Base-by-base conservation (phyloP, 2,329 filamentous ascomycete genomes). In the Fusarium sp. region DNA sequence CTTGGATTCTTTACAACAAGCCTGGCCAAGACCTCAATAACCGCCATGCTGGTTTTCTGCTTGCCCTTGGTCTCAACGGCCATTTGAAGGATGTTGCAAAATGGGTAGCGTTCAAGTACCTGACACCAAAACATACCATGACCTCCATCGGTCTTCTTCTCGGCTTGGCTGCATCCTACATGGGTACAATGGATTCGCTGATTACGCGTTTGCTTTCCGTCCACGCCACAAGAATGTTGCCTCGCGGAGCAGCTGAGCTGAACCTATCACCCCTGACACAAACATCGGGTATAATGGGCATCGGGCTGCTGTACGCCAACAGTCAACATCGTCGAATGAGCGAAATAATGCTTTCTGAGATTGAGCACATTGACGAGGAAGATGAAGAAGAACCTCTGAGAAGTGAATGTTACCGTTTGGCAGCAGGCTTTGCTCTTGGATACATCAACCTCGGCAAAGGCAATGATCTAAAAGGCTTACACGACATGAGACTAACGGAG, bases 91-190 rank as follows among this genome's bases (percentile, higher is more conserved):
- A 90, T 10, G 88, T 99, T 28, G 96, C 96, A 4, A 98, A 98
- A 82, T 99, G 96, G 95, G 91, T 99, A 44, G 95, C 94, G 11
- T 99, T 98, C 86, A 98, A 98, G 77, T 99, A 99, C 73, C 84
- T 99, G n/a, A 99, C 96, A 0, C 95, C 96, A 2, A 99, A 99
- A 76, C 97, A 99, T 79, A 97, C 94, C 26, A 99, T 99, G 96
- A 98, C 96, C 25, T 98, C 96, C 1, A 95, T 99, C 57, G 96
- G 96, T 12, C 84, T 99, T n/a, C 85, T 99, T 5, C 85, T 99
- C 1, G 96, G 96, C 2, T 84, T 99, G 19, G 94, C 96, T 11
- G 96, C 93, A 26, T 98, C 96, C 2, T 97, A 97, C 77, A 86
- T 98, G 71, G 96, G 97, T 2, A 98, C 94, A 4, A 98, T 98